Evolutionary conservation across 495 filamentous ascomycete genomes (phyloP).

Genomic region (Lasiosphaeriaceae sp.): DNA sequence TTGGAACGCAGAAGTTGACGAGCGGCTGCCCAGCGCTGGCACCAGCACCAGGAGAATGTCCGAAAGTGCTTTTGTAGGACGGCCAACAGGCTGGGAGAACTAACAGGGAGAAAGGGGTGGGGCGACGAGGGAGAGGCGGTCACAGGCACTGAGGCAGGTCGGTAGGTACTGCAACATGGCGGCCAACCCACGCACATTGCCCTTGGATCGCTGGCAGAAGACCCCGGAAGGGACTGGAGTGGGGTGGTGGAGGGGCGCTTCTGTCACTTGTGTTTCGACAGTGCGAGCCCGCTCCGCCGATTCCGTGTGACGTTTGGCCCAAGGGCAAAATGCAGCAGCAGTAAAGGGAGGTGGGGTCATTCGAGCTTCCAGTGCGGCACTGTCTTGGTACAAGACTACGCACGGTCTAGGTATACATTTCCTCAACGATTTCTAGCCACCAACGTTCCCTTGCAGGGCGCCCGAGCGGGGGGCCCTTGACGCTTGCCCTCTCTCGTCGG

Average conservation of each 20-base stretch:
- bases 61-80: slow-evolving; percentile 15
- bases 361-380: neutral
- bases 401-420: neutral
- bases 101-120: slow-evolving; percentile 4
- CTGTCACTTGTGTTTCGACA: too few species aligned
- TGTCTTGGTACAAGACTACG: neutral
- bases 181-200: slow-evolving; percentile 1
- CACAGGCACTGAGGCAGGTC: slow-evolving; percentile 17
- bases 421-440: neutral
- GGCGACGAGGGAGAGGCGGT: slow-evolving; percentile 12
- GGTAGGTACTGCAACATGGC: slow-evolving; percentile 12
- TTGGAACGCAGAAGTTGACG: neutral
- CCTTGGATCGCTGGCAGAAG: neutral
- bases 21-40: neutral
- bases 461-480: neutral
- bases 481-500: neutral
- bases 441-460: neutral
- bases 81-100: neutral
- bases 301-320: too few species aligned
- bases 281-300: too few species aligned
- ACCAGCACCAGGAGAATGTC: slow-evolving; percentile 1
- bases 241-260: neutral
- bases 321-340: too few species aligned
- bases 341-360: too few species aligned
- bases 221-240: too few species aligned